These are phyloP conservation scores for Thraustochytrium sp. DNA, from an alignment of 352 stramenopile species.

Conservation along the genomic window DNA sequence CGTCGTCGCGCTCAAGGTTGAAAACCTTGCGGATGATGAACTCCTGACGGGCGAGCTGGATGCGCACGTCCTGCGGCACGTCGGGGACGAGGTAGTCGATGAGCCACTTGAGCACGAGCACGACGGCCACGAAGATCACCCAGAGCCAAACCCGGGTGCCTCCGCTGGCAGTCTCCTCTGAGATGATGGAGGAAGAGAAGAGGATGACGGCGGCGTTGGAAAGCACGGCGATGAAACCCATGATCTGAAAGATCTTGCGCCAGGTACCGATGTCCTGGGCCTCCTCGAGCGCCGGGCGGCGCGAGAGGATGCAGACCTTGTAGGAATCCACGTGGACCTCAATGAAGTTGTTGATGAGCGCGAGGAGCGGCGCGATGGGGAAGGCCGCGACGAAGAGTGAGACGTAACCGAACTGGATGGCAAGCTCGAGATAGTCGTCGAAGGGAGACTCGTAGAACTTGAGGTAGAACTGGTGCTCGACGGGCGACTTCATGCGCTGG, in stretches of 20 bases:
- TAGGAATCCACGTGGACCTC: slow-evolving; percentile 78
- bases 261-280: slow-evolving; percentile 82
- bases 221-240: slow-evolving; percentile 74
- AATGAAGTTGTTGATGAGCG: slow-evolving; percentile 79
- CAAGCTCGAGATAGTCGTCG: slow-evolving; percentile 83
- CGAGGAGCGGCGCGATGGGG: slow-evolving; percentile 74
- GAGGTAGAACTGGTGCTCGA: slow-evolving; percentile 48
- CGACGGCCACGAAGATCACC: slow-evolving; percentile 52
- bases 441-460: slow-evolving; percentile 56
- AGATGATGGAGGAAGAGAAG: slow-evolving; percentile 69
- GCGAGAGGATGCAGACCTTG: slow-evolving; percentile 67
- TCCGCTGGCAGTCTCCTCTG: slow-evolving; percentile 53
- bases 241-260: slow-evolving; percentile 76
- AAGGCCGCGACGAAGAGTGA: slow-evolving; percentile 85
- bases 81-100: slow-evolving; percentile 67
- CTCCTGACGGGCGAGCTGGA: slow-evolving; percentile 66
- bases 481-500: neutral
- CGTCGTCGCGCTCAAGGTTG: neutral
- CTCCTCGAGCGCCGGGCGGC: slow-evolving; percentile 63
- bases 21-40: slow-evolving; percentile 77
- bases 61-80: slow-evolving; percentile 62
- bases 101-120: slow-evolving; percentile 74
- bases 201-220: slow-evolving; percentile 84
- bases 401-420: slow-evolving; percentile 82
- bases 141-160: slow-evolving; percentile 59